These are phyloP conservation scores for Aspergillus pseudoterreus DNA, from an alignment of 2,329 filamentous ascomycete species.

Conservation along the genomic window DNA sequence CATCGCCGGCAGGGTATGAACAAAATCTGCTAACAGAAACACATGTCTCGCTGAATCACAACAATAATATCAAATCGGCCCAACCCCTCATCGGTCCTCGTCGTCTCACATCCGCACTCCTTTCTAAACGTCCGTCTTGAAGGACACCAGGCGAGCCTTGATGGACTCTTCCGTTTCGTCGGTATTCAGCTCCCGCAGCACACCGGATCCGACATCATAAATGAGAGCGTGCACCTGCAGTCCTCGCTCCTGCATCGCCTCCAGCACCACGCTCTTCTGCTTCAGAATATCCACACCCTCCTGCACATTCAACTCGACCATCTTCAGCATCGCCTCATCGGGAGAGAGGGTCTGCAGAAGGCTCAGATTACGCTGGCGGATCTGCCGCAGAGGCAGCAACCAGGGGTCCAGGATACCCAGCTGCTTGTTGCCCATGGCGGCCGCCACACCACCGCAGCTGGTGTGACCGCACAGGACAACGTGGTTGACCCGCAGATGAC, in stretches of 20 bases:
- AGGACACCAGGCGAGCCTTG: slow-evolving; percentile 38
- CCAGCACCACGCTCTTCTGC: slow-evolving; percentile 65
- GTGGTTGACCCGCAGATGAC: slow-evolving; percentile 63
- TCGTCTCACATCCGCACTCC: too few relatives aligned
- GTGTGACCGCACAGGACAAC: slow-evolving; percentile 62
- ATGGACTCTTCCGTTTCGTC: slow-evolving; percentile 38
- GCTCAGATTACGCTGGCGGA: slow-evolving; percentile 52
- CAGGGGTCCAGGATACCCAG: slow-evolving; percentile 60
- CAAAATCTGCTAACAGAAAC: not conserved
- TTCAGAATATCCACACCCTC: slow-evolving; percentile 64
- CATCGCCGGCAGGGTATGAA: too few relatives aligned
- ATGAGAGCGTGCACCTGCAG: slow-evolving; percentile 74
- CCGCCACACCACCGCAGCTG: slow-evolving; percentile 56
- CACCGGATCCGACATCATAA: slow-evolving; percentile 62
- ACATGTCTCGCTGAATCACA: not conserved
- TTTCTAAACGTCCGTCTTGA: slow-evolving; percentile 27
- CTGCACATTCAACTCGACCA: slow-evolving; percentile 75
- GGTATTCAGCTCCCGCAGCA: slow-evolving; percentile 51
- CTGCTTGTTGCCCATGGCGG: slow-evolving; percentile 53
- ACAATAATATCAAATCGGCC: not conserved
- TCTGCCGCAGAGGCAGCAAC: slow-evolving; percentile 54
- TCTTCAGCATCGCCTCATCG: slow-evolving; percentile 53
- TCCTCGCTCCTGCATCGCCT: slow-evolving; percentile 66
- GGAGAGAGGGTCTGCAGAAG: slow-evolving; percentile 46
- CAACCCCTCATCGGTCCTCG: not conserved